Percentiles rank a stretch among this genome's conserved stretches.
Evolutionary conservation across 148 eudicot species (phyloP).

Genomic region (Silene conica): DNA sequence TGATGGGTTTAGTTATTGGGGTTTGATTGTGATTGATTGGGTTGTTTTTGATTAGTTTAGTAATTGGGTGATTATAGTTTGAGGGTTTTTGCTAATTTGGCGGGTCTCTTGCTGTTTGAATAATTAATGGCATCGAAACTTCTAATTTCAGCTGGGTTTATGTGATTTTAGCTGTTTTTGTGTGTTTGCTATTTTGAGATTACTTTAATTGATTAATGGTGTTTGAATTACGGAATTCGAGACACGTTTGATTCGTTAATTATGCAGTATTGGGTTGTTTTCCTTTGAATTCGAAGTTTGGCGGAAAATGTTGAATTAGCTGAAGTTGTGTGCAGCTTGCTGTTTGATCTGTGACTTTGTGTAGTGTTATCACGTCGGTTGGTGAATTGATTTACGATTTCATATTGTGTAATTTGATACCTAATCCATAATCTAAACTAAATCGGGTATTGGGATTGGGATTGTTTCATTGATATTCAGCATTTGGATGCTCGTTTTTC

Average conservation of each 20-base stretch:
- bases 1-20: not conserved
- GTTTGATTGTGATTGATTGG: not conserved
- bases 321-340: not conserved
- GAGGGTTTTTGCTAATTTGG: conserved; percentile 18
- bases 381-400: not conserved
- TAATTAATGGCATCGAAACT: not conserved
- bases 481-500: not conserved
- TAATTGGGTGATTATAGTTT: not conserved
- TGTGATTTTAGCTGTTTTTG: not conserved
- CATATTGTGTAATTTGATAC: not conserved
- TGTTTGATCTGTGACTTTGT: not conserved
- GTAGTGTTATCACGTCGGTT: not conserved
- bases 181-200: not conserved
- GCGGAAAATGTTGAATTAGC: not conserved
- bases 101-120: conserved; percentile 12
- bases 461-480: not conserved
- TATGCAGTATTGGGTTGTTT: not conserved
- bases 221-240: not conserved
- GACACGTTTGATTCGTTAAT: not conserved
- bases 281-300: not conserved
- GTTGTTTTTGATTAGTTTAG: not conserved
- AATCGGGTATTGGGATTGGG: not conserved
- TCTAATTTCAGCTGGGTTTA: not conserved
- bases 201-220: not conserved
- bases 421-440: not conserved